Evolutionary conservation across 2,329 filamentous ascomycete genomes (phyloP).

Genomic region (Macroventuria anomochaeta): DNA sequence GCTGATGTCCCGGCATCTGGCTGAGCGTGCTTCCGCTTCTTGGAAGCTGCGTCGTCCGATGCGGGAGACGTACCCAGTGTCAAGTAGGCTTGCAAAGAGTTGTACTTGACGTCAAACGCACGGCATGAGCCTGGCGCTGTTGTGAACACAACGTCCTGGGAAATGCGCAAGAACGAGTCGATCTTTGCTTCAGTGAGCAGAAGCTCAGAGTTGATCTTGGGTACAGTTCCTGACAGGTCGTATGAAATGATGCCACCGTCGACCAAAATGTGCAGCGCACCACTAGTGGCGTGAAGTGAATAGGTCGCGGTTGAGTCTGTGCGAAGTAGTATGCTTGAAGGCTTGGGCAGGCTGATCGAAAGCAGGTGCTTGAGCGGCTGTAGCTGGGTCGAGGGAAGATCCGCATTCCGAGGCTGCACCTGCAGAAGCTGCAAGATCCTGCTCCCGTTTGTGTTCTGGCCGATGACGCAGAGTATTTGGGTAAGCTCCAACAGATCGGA

Average conservation of each 20-base stretch:
- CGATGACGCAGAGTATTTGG: conserved; percentile 44
- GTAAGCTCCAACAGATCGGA: conserved; percentile 45
- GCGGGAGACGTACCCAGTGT: conserved; percentile 34
- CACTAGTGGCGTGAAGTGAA: conserved; percentile 68
- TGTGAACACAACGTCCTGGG: conserved; percentile 69
- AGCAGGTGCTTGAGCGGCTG: conserved; percentile 44
- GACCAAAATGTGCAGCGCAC: conserved; percentile 67
- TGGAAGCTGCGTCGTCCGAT: conserved; percentile 41
- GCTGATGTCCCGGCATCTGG: conserved; percentile 49
- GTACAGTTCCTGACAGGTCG: conserved; percentile 68
- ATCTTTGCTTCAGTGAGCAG: conserved; percentile 60
- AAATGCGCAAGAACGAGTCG: conserved; percentile 70
- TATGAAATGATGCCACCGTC: conserved; percentile 65
- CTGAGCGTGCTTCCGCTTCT: conserved; percentile 44
- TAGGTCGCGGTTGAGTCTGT: conserved; percentile 46
- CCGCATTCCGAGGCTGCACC: conserved; percentile 40
- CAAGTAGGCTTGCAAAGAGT: conserved; percentile 55
- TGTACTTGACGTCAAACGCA: conserved; percentile 72
- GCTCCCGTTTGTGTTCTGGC: conserved; percentile 24
- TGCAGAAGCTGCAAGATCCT: conserved; percentile 37
- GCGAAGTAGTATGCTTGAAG: conserved; percentile 16
- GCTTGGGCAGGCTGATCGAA: conserved; percentile 36
- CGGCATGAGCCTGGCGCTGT: conserved; percentile 62
- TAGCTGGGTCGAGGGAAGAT: conserved; percentile 37
- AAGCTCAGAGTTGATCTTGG: conserved; percentile 62